Base-by-base conservation (phyloP, 202 grass and related monocot genomes). In the Eragrostis tef region DNA sequence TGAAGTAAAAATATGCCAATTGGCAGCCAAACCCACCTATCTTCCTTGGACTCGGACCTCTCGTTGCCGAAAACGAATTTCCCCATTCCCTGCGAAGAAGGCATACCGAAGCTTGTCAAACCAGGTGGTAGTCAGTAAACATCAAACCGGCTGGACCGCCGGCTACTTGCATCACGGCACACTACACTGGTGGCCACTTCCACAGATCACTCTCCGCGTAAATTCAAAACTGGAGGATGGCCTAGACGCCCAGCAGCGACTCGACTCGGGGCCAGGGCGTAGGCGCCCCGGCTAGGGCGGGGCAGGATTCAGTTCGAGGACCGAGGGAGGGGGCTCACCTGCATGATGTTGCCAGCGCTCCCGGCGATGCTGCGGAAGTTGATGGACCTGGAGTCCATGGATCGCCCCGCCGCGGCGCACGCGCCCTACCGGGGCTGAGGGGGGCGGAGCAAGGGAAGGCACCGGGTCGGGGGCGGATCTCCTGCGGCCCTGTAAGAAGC, bases 41-140 rank as follows among this genome's bases (percentile, higher is more conserved):
- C 96, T 90, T 99, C 96, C 57, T 79, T 95, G 42, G 96, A 95
- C 53, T 90, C 72, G 79, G 81, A 73, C 19, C 88, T 87, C 82
- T 96, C 96, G 19, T 89, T 99, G 29, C 96, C 93, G 62, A 99
- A 99, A 73, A 95, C 92, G 80, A 99, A 95, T 57, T 93, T 93
- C 41, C 96, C 96, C 61, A 99, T 91, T 54, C 96, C 92, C 92
- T 99, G 83, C 46, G 2, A 66, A 74, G 44, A 54, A 36, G 17
- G 14, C 59, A 62, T 59, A 13, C 53, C 49, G 7, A 57, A 42
- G 7, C 70, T 39, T 39, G 34, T 39, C 7, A 27, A 54, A 57
- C 49, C 34, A 5, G 4, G 34, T 5, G 34, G 34, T 39, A 14
- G 10, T 68, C 6, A 66, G 17, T 4, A 73, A 78, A 58, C 29